phyloP scores from a whole-genome alignment of 192 early-diverging fungal species.

The Podila epicladia region DNA sequence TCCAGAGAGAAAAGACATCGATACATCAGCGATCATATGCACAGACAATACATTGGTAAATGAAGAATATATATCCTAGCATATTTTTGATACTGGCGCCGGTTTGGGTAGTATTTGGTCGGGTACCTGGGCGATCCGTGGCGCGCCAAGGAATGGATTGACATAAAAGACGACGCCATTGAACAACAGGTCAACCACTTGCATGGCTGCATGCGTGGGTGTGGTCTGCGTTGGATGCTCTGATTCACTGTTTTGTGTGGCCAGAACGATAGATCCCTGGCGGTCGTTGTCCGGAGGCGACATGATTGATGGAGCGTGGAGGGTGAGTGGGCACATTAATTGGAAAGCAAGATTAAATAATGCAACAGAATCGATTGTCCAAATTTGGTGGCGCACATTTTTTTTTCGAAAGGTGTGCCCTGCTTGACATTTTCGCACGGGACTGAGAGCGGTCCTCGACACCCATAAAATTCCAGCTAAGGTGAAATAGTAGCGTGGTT shows the following conservation, averaged over 20 bases:
- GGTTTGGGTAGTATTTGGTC: not conserved
- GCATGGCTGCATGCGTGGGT: not conserved
- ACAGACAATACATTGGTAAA: not conserved
- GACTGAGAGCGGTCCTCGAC: too few relatives aligned
- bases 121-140: slow-evolving; percentile 8
- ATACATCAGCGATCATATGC: too few relatives aligned
- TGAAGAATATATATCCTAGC: not conserved
- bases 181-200: slow-evolving; percentile 8
- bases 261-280: not conserved
- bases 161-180: slow-evolving; percentile 29
- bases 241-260: not conserved
- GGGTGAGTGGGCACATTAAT: too few relatives aligned
- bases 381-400: too few relatives aligned
- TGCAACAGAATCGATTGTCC: too few relatives aligned
- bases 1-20: slow-evolving; percentile 8
- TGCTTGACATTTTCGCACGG: too few relatives aligned
- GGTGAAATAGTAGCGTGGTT: too few relatives aligned
- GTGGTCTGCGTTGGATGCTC: not conserved
- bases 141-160: slow-evolving; percentile 22
- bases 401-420: too few relatives aligned
- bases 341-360: too few relatives aligned
- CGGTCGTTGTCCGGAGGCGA: not conserved
- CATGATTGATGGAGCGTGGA: too few relatives aligned
- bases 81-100: not conserved
- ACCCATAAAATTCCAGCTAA: too few relatives aligned